Base-by-base conservation (phyloP, 1,284 basidiomycete genomes). In the Ustilago cynodontis region DNA sequence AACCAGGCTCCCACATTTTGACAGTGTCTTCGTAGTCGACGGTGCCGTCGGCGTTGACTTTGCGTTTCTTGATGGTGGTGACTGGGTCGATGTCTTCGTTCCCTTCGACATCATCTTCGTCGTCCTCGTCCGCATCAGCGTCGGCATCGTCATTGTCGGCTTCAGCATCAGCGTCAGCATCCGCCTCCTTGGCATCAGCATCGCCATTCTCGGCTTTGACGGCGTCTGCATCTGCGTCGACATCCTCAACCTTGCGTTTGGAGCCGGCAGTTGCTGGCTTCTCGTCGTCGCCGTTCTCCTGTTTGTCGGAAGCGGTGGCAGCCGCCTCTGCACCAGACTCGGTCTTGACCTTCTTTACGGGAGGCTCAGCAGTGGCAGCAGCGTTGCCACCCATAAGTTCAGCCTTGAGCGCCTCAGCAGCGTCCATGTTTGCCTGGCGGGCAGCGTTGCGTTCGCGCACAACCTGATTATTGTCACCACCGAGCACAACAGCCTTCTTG, bases 1-100 rank as follows among this genome's bases (percentile, higher is more conserved):
- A 99, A 39, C 83, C 83, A 5, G 83, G 83, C 57, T 72, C 71
- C 53, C 61, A 90, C 91, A 87, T 95, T 93, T 93, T 92, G 80
- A 99, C 94, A 26, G 91, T 92, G 86, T 99, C 96, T 79, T 93
- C 92, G 86, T 98, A 95, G 67, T 94, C 92, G 49, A 96, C 94
- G 1, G 84, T 85, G 59, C 84, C 84, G 51, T 86, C 84, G n/a
- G 81, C 55, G 39, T 84, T 84, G 65, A 86, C 72, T 13, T 70
- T 81, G 49, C 83, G 80, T 43, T 77, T 75, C 55, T 71, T 68
- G 52, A 71, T 47, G 33, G 79, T 78, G 51, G 72, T 71, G 59
- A 80, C 69, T 2, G 79, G 79, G 51, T 82, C 81, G 31, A 76
- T 65, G 33, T 65, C 68, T 51, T 81, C 77, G 52, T 70, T 73